These are phyloP conservation scores for Boletus vermiculosoides DNA, from an alignment of 768 basidiomycete species.

Conservation along the genomic window DNA sequence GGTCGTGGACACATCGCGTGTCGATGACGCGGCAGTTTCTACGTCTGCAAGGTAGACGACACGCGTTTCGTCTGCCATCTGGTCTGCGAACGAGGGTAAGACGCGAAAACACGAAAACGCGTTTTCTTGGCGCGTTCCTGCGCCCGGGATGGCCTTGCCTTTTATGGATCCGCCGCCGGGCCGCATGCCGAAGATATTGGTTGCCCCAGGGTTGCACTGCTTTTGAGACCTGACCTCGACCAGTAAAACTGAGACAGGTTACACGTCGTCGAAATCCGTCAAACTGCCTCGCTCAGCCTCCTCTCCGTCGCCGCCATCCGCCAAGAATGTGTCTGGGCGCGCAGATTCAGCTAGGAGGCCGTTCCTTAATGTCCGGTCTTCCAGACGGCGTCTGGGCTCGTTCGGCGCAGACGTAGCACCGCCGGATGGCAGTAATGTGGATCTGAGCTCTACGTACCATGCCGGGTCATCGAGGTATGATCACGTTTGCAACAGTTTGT, in stretches of 20 bases:
- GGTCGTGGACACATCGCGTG: constrained; percentile 11
- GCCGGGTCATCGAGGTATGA: constrained; percentile 78
- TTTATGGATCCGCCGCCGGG: constrained; percentile 11
- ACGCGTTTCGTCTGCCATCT: constrained; percentile 27
- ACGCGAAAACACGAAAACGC: constrained; percentile 11
- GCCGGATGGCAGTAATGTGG: constrained; percentile 40
- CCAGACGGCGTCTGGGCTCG: constrained; percentile 27
- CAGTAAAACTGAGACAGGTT: not conserved
- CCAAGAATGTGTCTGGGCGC: constrained; percentile 51
- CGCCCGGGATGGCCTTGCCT: not conserved
- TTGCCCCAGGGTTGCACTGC: not conserved
- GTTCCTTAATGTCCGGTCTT: constrained; percentile 29
- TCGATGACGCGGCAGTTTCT: constrained; percentile 24
- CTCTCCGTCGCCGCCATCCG: constrained; percentile 70
- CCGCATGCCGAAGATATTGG: not conserved
- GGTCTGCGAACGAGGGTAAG: constrained; percentile 9
- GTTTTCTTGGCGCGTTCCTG: constrained; percentile 6
- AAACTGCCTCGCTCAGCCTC: constrained; percentile 80
- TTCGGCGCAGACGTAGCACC: constrained; percentile 20
- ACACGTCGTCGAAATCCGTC: constrained; percentile 26
- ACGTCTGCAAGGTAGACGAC: constrained; percentile 49
- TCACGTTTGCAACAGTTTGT: not conserved
- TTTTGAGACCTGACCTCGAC: constrained; percentile 5
- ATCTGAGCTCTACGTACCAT: constrained; percentile 86
- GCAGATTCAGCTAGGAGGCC: constrained; percentile 45